A percentile compares a stretch with the other conserved stretches of the same genome.
Conservation (phyloP, 495 filamentous ascomycete species). For the Podospora bellae-mahoneyi region DNA sequence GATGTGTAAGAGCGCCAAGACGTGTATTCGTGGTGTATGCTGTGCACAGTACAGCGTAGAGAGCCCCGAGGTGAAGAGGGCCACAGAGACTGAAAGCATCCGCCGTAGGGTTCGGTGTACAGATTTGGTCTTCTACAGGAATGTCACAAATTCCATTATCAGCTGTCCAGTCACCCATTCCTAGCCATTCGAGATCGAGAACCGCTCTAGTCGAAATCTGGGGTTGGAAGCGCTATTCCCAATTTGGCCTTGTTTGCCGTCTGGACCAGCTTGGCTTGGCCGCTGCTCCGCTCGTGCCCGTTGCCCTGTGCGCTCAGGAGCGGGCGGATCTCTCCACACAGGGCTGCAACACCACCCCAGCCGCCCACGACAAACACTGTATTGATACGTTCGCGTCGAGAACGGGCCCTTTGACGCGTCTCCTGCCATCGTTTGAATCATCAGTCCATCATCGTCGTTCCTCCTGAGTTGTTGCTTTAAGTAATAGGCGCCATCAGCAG, state of each 20-base stretch:
- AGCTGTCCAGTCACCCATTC: background rate
- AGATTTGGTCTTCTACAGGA: background rate
- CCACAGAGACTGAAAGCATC: background rate
- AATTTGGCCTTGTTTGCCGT: background rate
- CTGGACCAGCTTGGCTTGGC: constrained; percentile 5
- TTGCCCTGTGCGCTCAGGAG: constrained; percentile 1
- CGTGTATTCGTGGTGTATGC: background rate
- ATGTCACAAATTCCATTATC: background rate
- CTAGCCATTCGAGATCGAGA: background rate
- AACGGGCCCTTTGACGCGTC: background rate
- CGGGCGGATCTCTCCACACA: constrained; percentile 6
- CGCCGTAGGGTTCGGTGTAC: background rate
- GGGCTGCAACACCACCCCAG: no score
- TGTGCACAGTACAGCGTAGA: no score
- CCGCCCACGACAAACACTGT: background rate
- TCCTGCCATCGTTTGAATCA: background rate
- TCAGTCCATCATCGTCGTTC: background rate
- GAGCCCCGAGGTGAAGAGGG: no score
- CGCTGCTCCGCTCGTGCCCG: background rate
- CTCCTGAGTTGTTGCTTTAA: background rate
- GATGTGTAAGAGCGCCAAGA: background rate
- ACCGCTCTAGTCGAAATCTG: background rate
- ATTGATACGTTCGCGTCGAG: background rate
- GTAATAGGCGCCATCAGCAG: background rate
- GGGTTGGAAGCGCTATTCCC: background rate